Evolutionary conservation across 2,329 filamentous ascomycete species (phyloP), one percentile per base, ranked within the genome.

Genomic region (Talaromyces marneffei): DNA sequence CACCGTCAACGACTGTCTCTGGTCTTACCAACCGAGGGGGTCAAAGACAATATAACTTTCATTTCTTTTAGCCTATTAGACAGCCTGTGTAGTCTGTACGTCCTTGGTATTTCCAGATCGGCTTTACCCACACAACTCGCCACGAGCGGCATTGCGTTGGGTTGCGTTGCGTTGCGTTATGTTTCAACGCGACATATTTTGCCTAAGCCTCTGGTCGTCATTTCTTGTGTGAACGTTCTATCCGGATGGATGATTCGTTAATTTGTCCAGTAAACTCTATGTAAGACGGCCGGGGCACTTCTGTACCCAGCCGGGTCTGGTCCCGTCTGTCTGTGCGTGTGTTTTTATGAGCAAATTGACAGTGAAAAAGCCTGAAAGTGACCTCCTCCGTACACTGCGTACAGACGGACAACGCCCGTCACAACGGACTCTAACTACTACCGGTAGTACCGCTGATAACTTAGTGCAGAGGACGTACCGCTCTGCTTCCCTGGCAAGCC

Each of bases 141-240:
- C 48, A 52, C 48, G 48, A 52, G 46, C 46, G 46, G 46, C 46
- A 20, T 31, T 50, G 46, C 46, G 46, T 50, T 50, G 46, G 25
- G 46, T 50, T 18, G 18, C 8, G 44, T 25, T 31, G 29, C 29
- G 29, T 25, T 46, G 12, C n/a, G 37, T 40, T 20, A 16, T 23
- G 48, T 52, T 35, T 52, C 48, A 20, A 33, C 48, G n/a, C 46
- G 27, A 27, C 46, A 18, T 18, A 31, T 18, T 33, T 50, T 33
- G 46, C 33, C 33, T 35, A 35, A 35, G 14, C 9, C 33, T 2
- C 23, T 25, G 25, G 12, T 25, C 42, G 39, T 42, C 42, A 25
- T n/a, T 3, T 44, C 18, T 8, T 29, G 7, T 27, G 18, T n/a
- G n/a, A n/a, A n/a, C n/a, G n/a, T 9, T 27, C 31, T 3, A 23